Evolutionary conservation across 169 alveolate genomes (phyloP).

Genomic region (Plasmodium gallinaceum): DNA sequence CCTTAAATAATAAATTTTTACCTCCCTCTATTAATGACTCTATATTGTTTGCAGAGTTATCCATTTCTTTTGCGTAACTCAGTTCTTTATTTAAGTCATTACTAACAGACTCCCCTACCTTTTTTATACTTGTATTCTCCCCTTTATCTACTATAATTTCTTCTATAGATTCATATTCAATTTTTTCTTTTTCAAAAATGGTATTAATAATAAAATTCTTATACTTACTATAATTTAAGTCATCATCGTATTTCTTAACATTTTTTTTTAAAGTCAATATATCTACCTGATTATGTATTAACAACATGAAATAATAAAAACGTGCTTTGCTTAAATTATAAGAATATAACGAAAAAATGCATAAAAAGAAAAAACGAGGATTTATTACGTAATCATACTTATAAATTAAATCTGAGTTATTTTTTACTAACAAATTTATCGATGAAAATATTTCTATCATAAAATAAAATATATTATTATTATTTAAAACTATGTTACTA

Average conservation of each 20-base stretch:
- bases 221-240: constrained; percentile 37
- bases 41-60: constrained; percentile 2
- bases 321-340: constrained; percentile 71
- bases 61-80: constrained; percentile 20
- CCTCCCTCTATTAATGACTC: constrained; percentile 3
- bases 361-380: constrained; percentile 62
- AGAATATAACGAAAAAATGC: constrained; percentile 64
- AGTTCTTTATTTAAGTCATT: constrained; percentile 25
- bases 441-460: constrained; percentile 69
- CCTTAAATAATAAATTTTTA: constrained; percentile 42
- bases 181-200: constrained; percentile 69
- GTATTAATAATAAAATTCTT: constrained; percentile 30
- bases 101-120: neutral
- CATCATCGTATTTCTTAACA: constrained; percentile 47
- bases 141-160: constrained; percentile 23
- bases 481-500: constrained; percentile 45
- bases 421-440: constrained; percentile 36
- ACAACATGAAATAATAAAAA: constrained; percentile 63
- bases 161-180: constrained; percentile 56
- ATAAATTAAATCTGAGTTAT: constrained; percentile 42
- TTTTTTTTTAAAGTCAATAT: constrained; percentile 10
- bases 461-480: constrained; percentile 66
- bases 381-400: constrained; percentile 42
- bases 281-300: constrained; percentile 48
- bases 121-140: constrained; percentile 4